Evolutionary conservation across 352 stramenopile species (phyloP), one percentile per base, ranked within the genome.

Genomic region (Aphanomyces astaci): DNA sequence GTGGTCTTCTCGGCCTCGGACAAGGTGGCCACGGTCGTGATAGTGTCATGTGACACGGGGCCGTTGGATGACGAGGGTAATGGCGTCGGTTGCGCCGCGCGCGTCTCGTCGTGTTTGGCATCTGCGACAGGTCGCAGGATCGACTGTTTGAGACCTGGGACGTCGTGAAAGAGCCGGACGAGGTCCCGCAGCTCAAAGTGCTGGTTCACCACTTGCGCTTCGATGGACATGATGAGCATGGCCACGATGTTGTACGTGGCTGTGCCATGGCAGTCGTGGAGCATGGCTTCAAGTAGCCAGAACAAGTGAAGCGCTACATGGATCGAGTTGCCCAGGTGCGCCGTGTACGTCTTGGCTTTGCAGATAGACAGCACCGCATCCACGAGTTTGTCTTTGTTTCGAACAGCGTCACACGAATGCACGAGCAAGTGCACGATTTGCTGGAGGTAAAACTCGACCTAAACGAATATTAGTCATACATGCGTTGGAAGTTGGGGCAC

Each of bases 181-280:
- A 82, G 66, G 22, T 72, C 78, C 27, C 73, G 72, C 10, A 89
- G 49, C 55, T 90, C 82, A 45, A 90, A 88, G 2, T 88, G 79
- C 59, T 92, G 81, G 55, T 92, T 90, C 32, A 91, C 82, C 24
- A 91, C 80, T 63, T 90, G 89, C 3, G 84, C 82, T 53, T 92
- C 82, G 48, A 92, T 92, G 2, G 81, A 90, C 82, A 90, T 87
- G 54, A 92, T 79, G 33, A 92, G 65, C 64, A 88, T 88, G 22
- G 82, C 82, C 53, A 82, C 89, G 39, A 89, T 62, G 33, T 90
- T 90, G 75, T 89, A 90, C 15, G 82, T 87, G 31, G 79, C 86
- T 0, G 84, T 73, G 15, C 89, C 78, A 15, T 83, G 81, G 55
- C 55, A 64, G 71, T 91, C 82, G 32, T 80, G 72, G 28, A 91